These are phyloP conservation scores for Podaxis mareebaensis DNA, from an alignment of 768 basidiomycete genomes.

Conservation along the genomic window DNA sequence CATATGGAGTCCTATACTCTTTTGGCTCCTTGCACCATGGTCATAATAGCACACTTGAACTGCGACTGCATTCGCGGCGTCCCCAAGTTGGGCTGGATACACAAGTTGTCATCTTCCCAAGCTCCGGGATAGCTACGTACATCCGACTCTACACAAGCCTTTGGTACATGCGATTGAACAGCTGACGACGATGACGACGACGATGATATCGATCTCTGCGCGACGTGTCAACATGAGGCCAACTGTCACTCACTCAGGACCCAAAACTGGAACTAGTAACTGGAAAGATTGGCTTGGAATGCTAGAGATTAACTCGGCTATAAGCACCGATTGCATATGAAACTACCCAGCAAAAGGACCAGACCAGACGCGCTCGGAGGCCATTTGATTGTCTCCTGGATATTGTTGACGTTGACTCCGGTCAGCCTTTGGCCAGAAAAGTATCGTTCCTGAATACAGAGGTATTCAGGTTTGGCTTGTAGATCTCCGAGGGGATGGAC, in stretches of 20 bases:
- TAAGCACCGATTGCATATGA: conserved; percentile 4
- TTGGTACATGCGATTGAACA: neutral
- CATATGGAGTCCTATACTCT: conserved; percentile 7
- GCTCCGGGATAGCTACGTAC: conserved; percentile 1
- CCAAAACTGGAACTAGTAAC: neutral
- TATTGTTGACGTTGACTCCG: neutral
- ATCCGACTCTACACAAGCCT: neutral
- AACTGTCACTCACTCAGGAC: neutral
- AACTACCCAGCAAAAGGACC: neutral
- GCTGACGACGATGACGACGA: neutral
- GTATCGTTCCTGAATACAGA: conserved; percentile 3
- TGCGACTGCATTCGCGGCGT: neutral
- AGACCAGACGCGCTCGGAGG: neutral
- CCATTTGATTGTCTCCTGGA: conserved; percentile 2
- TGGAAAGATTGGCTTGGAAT: neutral
- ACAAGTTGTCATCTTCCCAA: neutral
- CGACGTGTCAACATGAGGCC: conserved; percentile 6
- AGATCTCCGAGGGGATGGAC: neutral
- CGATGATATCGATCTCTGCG: conserved; percentile 9
- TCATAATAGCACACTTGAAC: neutral
- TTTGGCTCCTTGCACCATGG: neutral
- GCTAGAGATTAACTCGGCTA: conserved; percentile 7
- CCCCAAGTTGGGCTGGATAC: neutral
- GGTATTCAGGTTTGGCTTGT: neutral
- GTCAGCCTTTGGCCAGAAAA: neutral